Conservation (phyloP, 129 eudicot genomes). For the Arctium minus region DNA sequence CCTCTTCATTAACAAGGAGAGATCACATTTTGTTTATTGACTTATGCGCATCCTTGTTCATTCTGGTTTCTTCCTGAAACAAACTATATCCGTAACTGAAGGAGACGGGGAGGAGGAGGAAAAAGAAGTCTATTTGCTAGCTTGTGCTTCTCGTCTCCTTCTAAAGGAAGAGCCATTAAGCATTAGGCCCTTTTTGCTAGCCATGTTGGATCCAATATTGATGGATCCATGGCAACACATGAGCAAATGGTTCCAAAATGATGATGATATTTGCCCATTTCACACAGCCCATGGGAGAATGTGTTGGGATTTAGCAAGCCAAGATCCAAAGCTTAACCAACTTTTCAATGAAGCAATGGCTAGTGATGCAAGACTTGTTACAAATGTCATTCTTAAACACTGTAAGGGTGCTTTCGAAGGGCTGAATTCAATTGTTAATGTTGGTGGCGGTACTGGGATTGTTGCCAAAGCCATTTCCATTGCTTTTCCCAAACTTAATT, state of each 20-base stretch:
- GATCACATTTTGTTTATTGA: conserved; percentile 4
- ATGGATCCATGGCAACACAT: conserved; percentile 26
- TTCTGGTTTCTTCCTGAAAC: conserved; percentile 24
- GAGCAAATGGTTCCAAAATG: conserved; percentile 23
- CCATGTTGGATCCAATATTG: conserved; percentile 9
- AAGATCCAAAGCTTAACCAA: conserved; percentile 15
- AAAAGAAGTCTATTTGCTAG: conserved; percentile 19
- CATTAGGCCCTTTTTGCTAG: conserved; percentile 16
- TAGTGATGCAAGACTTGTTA: conserved; percentile 29
- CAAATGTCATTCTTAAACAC: conserved; percentile 6
- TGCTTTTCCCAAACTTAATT: conserved; percentile 9
- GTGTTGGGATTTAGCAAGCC: neutral
- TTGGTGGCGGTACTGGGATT: conserved; percentile 35
- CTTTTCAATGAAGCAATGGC: conserved; percentile 33
- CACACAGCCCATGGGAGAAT: conserved; percentile 13
- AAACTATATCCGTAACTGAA: neutral
- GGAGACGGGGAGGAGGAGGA: neutral
- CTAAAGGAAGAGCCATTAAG: conserved; percentile 23
- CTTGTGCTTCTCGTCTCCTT: conserved; percentile 32
- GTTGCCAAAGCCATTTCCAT: conserved; percentile 19
- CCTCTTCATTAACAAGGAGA: conserved; percentile 12
- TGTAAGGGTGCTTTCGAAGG: conserved; percentile 9
- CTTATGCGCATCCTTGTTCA: conserved; percentile 31
- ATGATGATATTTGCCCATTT: conserved; percentile 2
- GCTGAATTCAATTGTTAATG: conserved; percentile 31